These are phyloP conservation scores for Alternaria viburni DNA, from an alignment of 2,329 filamentous ascomycete species.

Conservation along the genomic window DNA sequence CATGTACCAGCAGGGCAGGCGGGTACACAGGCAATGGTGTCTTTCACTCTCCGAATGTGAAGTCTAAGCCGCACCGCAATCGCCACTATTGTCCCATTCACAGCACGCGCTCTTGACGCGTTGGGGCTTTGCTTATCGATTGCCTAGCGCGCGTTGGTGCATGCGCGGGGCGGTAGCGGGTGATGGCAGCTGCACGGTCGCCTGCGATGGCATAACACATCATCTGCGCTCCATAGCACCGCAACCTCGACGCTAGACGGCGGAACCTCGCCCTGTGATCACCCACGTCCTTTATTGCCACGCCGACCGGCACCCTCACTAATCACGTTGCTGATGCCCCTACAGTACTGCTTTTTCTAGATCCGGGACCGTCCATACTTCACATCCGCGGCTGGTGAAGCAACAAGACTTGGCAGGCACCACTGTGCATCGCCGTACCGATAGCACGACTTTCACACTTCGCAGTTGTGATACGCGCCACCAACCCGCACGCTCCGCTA, in stretches of 20 bases:
- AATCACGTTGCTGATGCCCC: slow-evolving; percentile 5
- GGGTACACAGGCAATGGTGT: neutral
- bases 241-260: slow-evolving; percentile 21
- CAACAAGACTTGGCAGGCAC: slow-evolving; percentile 13
- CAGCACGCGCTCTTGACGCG: slow-evolving; percentile 19
- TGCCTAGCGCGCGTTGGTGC: slow-evolving; percentile 20
- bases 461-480: slow-evolving; percentile 3
- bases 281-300: neutral
- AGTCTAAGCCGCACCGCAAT: neutral
- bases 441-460: slow-evolving; percentile 2
- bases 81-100: neutral
- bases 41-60: neutral
- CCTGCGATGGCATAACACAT: slow-evolving; percentile 33
- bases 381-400: slow-evolving; percentile 1
- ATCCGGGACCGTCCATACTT: neutral
- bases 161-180: slow-evolving; percentile 19
- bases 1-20: neutral
- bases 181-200: slow-evolving; percentile 18
- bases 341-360: neutral
- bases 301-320: neutral
- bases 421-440: neutral
- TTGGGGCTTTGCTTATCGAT: slow-evolving; percentile 26
- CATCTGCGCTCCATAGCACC: slow-evolving; percentile 31
- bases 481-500: slow-evolving; percentile 11
- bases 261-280: slow-evolving; percentile 13